Conservation (phyloP, 2,329 filamentous ascomycete species). For the Botryotinia globosa region DNA sequence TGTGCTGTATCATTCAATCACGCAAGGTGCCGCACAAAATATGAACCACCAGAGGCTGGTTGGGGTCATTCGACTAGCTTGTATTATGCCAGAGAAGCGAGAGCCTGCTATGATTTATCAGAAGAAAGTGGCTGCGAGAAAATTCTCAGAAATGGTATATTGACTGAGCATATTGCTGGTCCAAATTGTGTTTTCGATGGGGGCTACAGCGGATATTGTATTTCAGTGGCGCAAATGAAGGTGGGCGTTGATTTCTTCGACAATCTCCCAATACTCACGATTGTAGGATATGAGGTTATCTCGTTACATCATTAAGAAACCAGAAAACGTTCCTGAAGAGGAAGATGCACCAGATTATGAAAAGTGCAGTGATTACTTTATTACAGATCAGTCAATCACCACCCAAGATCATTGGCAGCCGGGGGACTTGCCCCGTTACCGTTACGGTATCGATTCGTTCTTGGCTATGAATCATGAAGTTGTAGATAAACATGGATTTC, state of each 20-base stretch:
- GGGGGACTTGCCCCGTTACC: background rate
- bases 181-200: background rate
- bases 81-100: background rate
- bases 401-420: background rate
- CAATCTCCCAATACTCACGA: background rate
- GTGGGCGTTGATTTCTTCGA: background rate
- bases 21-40: background rate
- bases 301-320: constrained; percentile 23
- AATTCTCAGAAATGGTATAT: background rate
- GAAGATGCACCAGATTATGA: constrained; percentile 17
- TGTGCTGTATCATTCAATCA: constrained; percentile 9
- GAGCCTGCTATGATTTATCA: background rate
- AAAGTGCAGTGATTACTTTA: constrained; percentile 20
- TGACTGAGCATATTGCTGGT: background rate
- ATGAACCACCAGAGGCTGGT: background rate
- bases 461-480: constrained; percentile 9
- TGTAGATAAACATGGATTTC: background rate
- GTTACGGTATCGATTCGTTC: constrained; percentile 13
- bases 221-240: background rate
- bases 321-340: background rate
- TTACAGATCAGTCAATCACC: constrained; percentile 17
- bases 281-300: constrained; percentile 9
- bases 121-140: background rate
- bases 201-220: constrained; percentile 1
- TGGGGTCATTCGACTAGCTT: background rate